Conservation (phyloP, 768 basidiomycete species). For the Pulveroboletus ravenelii region DNA sequence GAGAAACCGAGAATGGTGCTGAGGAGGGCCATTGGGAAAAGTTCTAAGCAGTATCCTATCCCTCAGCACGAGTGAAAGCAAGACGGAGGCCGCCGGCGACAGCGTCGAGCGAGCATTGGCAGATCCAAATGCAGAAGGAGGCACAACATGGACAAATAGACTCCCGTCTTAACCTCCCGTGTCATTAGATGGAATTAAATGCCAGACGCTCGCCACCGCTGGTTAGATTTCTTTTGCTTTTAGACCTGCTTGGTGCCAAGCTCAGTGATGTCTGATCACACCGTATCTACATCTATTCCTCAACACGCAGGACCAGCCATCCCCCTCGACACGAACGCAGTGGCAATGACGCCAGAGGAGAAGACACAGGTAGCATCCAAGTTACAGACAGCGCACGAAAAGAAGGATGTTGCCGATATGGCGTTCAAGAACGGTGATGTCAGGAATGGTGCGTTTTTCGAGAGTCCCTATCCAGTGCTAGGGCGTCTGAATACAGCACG, state of each 20-base stretch:
- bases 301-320: neutral
- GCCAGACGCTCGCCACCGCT: neutral
- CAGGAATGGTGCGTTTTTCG: slow-evolving; percentile 46
- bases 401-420: slow-evolving; percentile 62
- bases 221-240: neutral
- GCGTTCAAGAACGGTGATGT: slow-evolving; percentile 65
- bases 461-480: neutral
- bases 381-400: slow-evolving; percentile 55
- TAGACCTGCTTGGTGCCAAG: neutral
- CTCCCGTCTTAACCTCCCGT: neutral
- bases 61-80: neutral
- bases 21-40: slow-evolving; percentile 53
- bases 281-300: slow-evolving; percentile 4
- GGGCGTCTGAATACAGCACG: neutral
- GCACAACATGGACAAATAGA: slow-evolving; percentile 25
- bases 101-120: slow-evolving; percentile 2
- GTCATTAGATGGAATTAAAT: neutral
- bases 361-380: slow-evolving; percentile 41
- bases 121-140: slow-evolving; percentile 13
- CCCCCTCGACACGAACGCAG: slow-evolving; percentile 20
- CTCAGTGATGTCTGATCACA: slow-evolving; percentile 15
- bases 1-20: slow-evolving; percentile 75
- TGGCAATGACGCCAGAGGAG: slow-evolving; percentile 15
- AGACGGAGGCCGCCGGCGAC: neutral
- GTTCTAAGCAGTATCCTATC: neutral